phyloP scores from a whole-genome alignment of 352 stramenopile genomes.

The Globisporangium spinosum region DNA sequence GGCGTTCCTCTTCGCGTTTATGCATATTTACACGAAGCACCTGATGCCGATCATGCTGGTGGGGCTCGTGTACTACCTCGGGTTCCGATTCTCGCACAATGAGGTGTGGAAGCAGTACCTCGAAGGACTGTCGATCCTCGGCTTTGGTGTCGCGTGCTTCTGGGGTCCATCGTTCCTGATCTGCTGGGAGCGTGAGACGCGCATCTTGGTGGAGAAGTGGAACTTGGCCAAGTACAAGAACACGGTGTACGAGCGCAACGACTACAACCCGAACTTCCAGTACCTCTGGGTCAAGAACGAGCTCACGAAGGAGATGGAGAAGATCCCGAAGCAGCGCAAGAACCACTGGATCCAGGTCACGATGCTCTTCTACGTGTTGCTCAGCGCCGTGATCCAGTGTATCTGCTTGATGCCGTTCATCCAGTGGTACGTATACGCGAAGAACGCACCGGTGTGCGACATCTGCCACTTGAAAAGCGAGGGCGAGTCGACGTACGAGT shows the following conservation, averaged over 20 bases:
- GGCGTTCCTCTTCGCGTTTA: constrained; percentile 88
- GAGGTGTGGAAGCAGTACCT: constrained; percentile 73
- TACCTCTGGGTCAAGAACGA: constrained; percentile 86
- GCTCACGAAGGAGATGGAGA: constrained; percentile 88
- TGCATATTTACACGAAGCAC: constrained; percentile 90
- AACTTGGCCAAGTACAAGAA: constrained; percentile 88
- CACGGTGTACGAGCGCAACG: constrained; percentile 86
- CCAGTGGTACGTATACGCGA: constrained; percentile 88
- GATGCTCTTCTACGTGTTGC: constrained; percentile 82
- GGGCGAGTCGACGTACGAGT: constrained; percentile 45
- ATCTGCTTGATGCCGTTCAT: constrained; percentile 85
- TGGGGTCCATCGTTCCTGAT: constrained; percentile 83
- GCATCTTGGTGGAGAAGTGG: constrained; percentile 86
- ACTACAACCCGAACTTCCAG: constrained; percentile 82
- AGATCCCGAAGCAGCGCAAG: constrained; percentile 76
- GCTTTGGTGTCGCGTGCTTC: constrained; percentile 70
- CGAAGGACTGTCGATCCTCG: constrained; percentile 60
- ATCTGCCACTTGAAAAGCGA: constrained; percentile 42
- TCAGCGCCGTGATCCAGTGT: constrained; percentile 74
- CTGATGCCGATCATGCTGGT: constrained; percentile 62
- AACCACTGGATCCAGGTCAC: constrained; percentile 85
- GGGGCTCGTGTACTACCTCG: constrained; percentile 74
- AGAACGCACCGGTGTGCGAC: constrained; percentile 73
- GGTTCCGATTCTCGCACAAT: constrained; percentile 56
- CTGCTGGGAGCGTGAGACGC: constrained; percentile 85